phyloP scores from a whole-genome alignment of 495 filamentous ascomycete genomes.

The Schizothecium vesticola region DNA sequence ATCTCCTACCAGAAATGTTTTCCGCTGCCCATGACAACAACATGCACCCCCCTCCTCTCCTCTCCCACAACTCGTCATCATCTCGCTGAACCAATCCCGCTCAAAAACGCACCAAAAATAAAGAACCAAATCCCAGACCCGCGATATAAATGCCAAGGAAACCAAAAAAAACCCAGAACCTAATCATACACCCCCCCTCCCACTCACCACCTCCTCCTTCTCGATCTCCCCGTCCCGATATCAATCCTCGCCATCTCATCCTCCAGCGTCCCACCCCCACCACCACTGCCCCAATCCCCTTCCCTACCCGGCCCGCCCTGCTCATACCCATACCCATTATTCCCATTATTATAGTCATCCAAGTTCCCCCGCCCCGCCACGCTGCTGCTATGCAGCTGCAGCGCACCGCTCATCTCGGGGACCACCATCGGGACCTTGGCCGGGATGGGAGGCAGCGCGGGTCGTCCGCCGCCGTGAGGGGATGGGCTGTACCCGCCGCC shows the following conservation, averaged over 20 bases:
- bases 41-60: neutral
- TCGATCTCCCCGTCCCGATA: conserved; percentile 56
- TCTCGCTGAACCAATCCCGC: neutral
- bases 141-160: neutral
- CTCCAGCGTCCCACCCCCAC: conserved; percentile 54
- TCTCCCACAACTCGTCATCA: neutral
- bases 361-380: conserved; percentile 16
- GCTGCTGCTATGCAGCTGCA: conserved; percentile 32
- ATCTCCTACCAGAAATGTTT: neutral
- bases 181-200: neutral
- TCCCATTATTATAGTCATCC: conserved; percentile 5
- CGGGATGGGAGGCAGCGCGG: conserved; percentile 50
- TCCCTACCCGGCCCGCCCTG: neutral
- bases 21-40: neutral
- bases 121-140: neutral
- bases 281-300: conserved; percentile 23
- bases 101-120: neutral
- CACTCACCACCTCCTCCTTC: conserved; percentile 13
- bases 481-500: conserved; percentile 1
- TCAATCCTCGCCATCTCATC: conserved; percentile 80
- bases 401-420: conserved; percentile 40
- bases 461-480: neutral
- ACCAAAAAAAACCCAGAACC: neutral
- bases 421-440: conserved; percentile 62
- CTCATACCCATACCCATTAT: conserved; percentile 8